phyloP scores from a whole-genome alignment of 306 rosid genomes.

The Cicer yamashitae region DNA sequence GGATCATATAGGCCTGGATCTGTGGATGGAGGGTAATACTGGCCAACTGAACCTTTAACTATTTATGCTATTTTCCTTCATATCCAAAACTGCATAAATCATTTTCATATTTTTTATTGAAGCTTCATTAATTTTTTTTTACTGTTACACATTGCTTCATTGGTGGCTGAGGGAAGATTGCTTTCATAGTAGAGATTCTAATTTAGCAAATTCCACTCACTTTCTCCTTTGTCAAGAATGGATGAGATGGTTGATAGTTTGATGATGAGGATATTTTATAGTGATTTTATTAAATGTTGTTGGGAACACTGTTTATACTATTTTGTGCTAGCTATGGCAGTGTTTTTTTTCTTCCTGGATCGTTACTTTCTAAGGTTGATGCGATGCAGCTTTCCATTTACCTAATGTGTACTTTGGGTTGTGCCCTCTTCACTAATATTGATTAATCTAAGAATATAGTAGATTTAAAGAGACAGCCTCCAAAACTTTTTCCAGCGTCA shows the following conservation, averaged over 20 bases:
- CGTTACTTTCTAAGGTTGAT: constrained; percentile 16
- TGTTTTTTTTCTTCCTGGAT: not conserved
- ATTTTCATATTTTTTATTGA: constrained; percentile 7
- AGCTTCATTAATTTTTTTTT: constrained; percentile 33
- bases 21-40: constrained; percentile 85
- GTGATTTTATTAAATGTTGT: constrained; percentile 25
- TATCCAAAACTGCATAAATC: constrained; percentile 18
- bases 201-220: constrained; percentile 22
- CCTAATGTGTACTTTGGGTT: constrained; percentile 30
- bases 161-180: constrained; percentile 33
- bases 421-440: constrained; percentile 26
- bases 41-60: constrained; percentile 40
- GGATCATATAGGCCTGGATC: constrained; percentile 76
- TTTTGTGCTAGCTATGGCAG: constrained; percentile 9
- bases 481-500: not conserved
- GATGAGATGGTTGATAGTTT: constrained; percentile 3
- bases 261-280: constrained; percentile 16
- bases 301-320: constrained; percentile 8
- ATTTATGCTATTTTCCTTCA: constrained; percentile 40
- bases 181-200: constrained; percentile 12
- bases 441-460: constrained; percentile 23
- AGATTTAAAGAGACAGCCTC: constrained; percentile 12
- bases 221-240: constrained; percentile 31
- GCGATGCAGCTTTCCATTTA: constrained; percentile 32
- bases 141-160: constrained; percentile 17